These are phyloP conservation scores for Candida khao-thaluensis DNA, from an alignment of 805 yeast species.

Conservation along the genomic window DNA sequence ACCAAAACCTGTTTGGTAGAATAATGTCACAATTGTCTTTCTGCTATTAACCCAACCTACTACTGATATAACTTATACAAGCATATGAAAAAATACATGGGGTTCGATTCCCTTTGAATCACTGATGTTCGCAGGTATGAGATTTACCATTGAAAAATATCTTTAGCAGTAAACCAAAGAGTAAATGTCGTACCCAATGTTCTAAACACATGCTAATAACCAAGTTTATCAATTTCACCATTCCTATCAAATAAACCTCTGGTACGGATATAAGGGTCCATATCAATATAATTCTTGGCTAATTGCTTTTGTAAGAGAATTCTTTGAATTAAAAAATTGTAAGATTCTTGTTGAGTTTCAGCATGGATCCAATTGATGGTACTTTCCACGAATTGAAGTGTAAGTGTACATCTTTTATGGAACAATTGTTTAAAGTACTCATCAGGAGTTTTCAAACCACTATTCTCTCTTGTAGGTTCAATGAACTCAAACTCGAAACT, in stretches of 20 bases:
- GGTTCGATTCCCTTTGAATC: no score
- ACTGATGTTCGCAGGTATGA: no score
- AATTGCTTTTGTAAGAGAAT: slow-evolving; percentile 52
- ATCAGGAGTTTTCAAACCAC: slow-evolving; percentile 17
- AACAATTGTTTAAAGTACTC: slow-evolving; percentile 27
- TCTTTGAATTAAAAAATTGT: slow-evolving; percentile 48
- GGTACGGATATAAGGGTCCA: slow-evolving; percentile 80
- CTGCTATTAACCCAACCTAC: no score
- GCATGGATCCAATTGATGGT: slow-evolving; percentile 77
- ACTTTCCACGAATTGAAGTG: slow-evolving; percentile 52
- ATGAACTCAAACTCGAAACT: slow-evolving; percentile 52
- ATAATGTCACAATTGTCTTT: no score
- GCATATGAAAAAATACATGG: no score
- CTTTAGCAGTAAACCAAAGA: no score
- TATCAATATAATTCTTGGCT: slow-evolving; percentile 56
- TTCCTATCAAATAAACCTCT: slow-evolving; percentile 72
- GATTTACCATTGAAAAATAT: no score
- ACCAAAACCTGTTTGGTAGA: no score
- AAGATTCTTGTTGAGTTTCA: slow-evolving; percentile 45
- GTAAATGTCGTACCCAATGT: no score
- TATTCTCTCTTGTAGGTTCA: slow-evolving; percentile 58
- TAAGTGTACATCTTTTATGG: slow-evolving; percentile 44
- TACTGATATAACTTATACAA: no score
- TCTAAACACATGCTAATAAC: no score
- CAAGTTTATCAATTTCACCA: slow-evolving; percentile 34